phyloP scores from a whole-genome alignment of 2,329 filamentous ascomycete species.

The Trichoderma hamatum region DNA sequence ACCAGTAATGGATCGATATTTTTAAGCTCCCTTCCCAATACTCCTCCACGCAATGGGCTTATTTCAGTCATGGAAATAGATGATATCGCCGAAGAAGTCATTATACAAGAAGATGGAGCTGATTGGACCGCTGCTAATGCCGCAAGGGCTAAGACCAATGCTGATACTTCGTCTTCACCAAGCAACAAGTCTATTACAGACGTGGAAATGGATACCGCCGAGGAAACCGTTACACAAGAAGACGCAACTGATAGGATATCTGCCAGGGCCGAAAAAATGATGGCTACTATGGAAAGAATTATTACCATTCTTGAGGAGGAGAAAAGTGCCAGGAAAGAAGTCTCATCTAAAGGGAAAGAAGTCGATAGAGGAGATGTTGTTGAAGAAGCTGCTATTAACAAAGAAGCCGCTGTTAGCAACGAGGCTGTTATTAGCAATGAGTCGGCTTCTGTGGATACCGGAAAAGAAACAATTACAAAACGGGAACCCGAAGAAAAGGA shows the following conservation, averaged over 20 bases:
- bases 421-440: not conserved
- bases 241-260: not conserved
- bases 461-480: not conserved
- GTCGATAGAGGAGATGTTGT: not conserved
- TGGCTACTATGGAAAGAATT: not conserved
- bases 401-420: not conserved
- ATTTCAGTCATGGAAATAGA: not conserved
- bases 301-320: not conserved
- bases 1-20: conserved; percentile 8
- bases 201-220: not conserved
- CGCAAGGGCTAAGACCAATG: not conserved
- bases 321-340: not conserved
- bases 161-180: not conserved
- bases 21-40: not conserved
- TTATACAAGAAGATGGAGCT: not conserved
- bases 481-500: not conserved
- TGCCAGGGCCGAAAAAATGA: not conserved
- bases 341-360: not conserved
- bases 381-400: not conserved
- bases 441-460: not conserved
- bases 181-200: not conserved
- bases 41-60: not conserved
- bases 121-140: not conserved
- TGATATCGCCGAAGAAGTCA: not conserved
- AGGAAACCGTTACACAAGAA: not conserved